phyloP scores from a whole-genome alignment of 495 filamentous ascomycete genomes.

The Lophiotrema nucula region DNA sequence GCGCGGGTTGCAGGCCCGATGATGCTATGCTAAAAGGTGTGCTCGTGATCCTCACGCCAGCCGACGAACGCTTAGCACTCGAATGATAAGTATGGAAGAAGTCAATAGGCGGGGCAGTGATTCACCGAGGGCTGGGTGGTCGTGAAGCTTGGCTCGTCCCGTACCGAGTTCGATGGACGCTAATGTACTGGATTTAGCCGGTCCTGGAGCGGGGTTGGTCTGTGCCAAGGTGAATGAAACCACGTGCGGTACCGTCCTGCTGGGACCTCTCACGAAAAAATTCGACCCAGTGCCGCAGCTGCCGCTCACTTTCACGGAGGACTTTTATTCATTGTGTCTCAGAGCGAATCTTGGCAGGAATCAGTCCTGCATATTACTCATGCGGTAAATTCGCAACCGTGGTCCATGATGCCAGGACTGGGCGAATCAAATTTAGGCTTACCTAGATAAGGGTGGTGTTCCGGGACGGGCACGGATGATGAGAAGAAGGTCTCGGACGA shows the following conservation, averaged over 20 bases:
- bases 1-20: background rate
- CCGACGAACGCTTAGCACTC: background rate
- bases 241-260: conserved; percentile 11
- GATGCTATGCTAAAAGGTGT: background rate
- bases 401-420: no score
- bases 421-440: no score
- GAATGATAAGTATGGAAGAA: background rate
- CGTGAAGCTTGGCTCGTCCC: conserved; percentile 10
- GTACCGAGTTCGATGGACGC: background rate
- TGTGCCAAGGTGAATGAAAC: conserved; percentile 18
- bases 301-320: conserved; percentile 9
- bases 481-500: no score
- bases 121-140: conserved; percentile 1
- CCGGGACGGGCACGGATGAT: no score
- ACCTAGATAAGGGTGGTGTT: no score
- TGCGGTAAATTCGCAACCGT: no score
- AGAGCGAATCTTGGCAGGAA: no score
- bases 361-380: no score
- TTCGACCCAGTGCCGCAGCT: background rate
- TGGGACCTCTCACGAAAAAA: background rate
- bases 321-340: conserved; percentile 5
- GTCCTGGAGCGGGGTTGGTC: conserved; percentile 9
- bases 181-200: conserved; percentile 1
- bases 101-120: conserved; percentile 1
- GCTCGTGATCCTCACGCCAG: background rate